Base-by-base conservation (phyloP, 2,329 filamentous ascomycete genomes). In the Fusarium sp. region DNA sequence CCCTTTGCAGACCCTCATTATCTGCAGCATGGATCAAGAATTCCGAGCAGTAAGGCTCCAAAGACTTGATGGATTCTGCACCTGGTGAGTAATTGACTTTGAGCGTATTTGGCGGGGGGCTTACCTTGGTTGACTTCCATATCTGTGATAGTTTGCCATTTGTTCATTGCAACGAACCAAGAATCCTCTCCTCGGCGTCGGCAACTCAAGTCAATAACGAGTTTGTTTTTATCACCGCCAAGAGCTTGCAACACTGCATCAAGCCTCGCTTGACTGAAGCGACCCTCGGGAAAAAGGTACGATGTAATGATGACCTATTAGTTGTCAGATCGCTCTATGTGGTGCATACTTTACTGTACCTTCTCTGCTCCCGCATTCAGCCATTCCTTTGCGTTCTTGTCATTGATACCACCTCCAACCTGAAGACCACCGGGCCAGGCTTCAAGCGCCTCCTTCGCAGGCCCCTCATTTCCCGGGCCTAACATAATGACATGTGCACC, bases 81-180 rank as follows among this genome's bases (percentile, higher is more conserved):
- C 22, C 44, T 30, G 24, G 61, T 73, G 50, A 78, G 76, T 48
- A 31, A 61, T 38, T 54, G 42, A 33, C 26, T 39, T 38, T 56
- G 38, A 45, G 55, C 26, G n/a, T 14, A 44, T n/a, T 58, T 30
- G 50, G 39, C 13, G 22, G 33, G 16, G 58, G 44, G 60, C 26
- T 75, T 83, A 95, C 95, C 93, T 87, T 93, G 86, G 72, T 92
- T 95, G 73, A 99, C 91, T 80, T 98, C 94, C 91, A 97, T 97
- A 78, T 98, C 94, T 4, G 96, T 98, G 62, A 98, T 92, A 3
- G 94, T 97, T 86, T 98, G 96, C 96, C 96, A 99, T 82, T 97
- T 97, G 83, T 99, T 94, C 92, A 97, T 99, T 61, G 96, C 95
- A n/a, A 99, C 96, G 78, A 93, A 95, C 96, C 96, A 99, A 42